phyloP scores from a whole-genome alignment of 116 monocot species.

The Papilionanthe hybrid region DNA sequence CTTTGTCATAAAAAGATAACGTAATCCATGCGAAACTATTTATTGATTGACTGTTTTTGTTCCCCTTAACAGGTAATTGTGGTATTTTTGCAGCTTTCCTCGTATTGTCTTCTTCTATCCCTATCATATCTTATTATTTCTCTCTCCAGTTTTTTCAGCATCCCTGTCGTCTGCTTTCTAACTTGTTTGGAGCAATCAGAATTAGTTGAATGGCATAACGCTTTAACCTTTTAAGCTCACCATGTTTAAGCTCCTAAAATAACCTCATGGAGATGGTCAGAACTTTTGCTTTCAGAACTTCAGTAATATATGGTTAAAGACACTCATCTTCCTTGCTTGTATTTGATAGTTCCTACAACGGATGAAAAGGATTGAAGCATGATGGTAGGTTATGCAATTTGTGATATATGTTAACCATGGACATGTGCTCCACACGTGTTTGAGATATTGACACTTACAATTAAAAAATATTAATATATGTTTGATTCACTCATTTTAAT shows the following conservation, averaged over 20 bases:
- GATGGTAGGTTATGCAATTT: background rate
- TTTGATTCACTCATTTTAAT: too few species aligned
- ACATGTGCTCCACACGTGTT: too few species aligned
- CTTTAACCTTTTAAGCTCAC: background rate
- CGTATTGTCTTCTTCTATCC: background rate
- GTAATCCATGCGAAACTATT: background rate
- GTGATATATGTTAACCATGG: too few species aligned
- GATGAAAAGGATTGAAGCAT: background rate
- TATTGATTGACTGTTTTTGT: background rate
- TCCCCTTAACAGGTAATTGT: background rate
- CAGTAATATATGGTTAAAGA: background rate
- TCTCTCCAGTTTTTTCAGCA: background rate
- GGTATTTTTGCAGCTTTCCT: background rate
- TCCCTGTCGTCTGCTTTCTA: background rate
- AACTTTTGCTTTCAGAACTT: background rate
- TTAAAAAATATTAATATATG: too few species aligned
- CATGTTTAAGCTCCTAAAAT: background rate
- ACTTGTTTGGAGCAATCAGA: background rate
- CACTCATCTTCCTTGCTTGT: background rate
- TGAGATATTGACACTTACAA: too few species aligned
- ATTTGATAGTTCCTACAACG: background rate
- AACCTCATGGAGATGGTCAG: background rate
- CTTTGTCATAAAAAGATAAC: background rate
- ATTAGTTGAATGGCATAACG: background rate
- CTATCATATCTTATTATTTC: background rate